Evolutionary conservation across 139 green algal genomes (phyloP), one percentile per base, ranked within the genome.

Genomic region (Coelastrella sp.): DNA sequence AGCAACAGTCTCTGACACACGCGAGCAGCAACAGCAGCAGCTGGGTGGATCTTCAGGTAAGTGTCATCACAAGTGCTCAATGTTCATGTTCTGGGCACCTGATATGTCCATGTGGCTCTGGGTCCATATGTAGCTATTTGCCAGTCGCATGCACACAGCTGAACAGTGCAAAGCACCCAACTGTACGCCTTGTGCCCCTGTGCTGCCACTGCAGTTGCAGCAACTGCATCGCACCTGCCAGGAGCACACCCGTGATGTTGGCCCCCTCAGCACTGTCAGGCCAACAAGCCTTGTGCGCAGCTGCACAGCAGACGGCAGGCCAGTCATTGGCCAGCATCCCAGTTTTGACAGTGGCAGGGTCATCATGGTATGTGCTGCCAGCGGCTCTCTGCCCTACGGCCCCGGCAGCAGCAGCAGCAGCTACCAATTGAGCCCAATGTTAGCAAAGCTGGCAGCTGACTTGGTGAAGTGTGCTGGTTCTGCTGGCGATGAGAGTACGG

Each of bases 391-490:
- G 61, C 63, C 8, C 24, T 90, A 65, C 10, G 85, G 85, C 0
- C 85, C 85, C 7, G 85, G 85, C 25, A 84, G 59, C 74, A 57
- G 22, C 24, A 57, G 49, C 84, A 88, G 84, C 49, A 88, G 85
- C 73, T 84, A 85, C 74, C 85, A 90, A 73, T 15, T 90, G 6
- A 90, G 74, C 56, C 85, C 85, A 8, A 61, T 90, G 73, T 22
- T 90, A 22, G 85, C 85, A 19, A 90, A 90, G 59, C n/a, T 83
- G 9, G 85, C 85, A 56, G 73, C 56, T 22, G 85, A 90, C 17
- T 7, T 90, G 58, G 20, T 90, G 57, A 66, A 65, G 85, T 68
- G 58, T 25, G 85, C 27, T 19, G 85, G 74, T 4, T 68, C 27
- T 56, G 68, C 84, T 59, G 85, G 35, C 17, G 70, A 17, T 4